Conservation (phyloP, 345 rosid species). For the Gossypioides kirkii region DNA sequence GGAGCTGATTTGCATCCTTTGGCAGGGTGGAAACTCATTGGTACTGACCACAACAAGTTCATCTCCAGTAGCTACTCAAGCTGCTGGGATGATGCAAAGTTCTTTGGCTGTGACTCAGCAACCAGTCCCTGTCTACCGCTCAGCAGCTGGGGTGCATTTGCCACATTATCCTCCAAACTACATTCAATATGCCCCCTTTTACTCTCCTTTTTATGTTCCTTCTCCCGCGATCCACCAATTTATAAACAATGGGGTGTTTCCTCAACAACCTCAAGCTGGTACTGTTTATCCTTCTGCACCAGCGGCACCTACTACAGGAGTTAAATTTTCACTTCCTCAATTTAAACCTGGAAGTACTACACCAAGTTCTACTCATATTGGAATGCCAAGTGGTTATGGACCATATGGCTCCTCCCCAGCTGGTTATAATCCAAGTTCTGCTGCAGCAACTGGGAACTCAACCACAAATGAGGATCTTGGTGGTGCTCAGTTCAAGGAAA, state of each 20-base stretch:
- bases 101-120: slow-evolving; percentile 77
- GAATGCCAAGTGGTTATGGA: slow-evolving; percentile 75
- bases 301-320: slow-evolving; percentile 58
- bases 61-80: slow-evolving; percentile 68
- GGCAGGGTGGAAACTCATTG: slow-evolving; percentile 70
- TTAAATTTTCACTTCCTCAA: slow-evolving; percentile 75
- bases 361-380: slow-evolving; percentile 61
- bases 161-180: slow-evolving; percentile 84
- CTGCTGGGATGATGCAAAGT: slow-evolving; percentile 76
- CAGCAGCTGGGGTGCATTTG: slow-evolving; percentile 77
- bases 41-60: slow-evolving; percentile 63
- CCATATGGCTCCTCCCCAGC: slow-evolving; percentile 76
- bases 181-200: slow-evolving; percentile 70
- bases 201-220: slow-evolving; percentile 70
- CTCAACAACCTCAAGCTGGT: slow-evolving; percentile 82
- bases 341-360: slow-evolving; percentile 75
- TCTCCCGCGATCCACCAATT: slow-evolving; percentile 73
- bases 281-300: slow-evolving; percentile 64
- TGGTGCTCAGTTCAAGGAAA: slow-evolving; percentile 76
- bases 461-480: slow-evolving; percentile 65
- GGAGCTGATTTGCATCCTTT: slow-evolving; percentile 25
- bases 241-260: slow-evolving; percentile 70
- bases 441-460: slow-evolving; percentile 63
- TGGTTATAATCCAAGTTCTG: slow-evolving; percentile 64
- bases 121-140: slow-evolving; percentile 73